phyloP scores from a whole-genome alignment of 2,329 filamentous ascomycete genomes.

The Trichoderma breve region DNA sequence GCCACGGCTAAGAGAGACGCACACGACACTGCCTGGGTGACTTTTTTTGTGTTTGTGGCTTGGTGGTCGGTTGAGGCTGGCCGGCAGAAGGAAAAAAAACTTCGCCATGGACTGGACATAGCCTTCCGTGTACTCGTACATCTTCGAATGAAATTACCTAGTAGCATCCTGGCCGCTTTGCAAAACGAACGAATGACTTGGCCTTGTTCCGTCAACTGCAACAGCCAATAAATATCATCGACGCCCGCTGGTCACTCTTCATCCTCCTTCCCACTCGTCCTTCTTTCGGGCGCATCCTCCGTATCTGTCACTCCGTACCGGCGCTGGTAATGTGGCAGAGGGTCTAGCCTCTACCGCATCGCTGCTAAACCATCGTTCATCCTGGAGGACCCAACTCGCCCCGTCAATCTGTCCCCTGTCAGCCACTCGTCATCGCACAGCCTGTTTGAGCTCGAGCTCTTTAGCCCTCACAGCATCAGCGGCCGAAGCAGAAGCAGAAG shows the following conservation, averaged over 20 bases:
- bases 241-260: neutral
- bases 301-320: neutral
- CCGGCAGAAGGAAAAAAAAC: neutral
- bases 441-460: constrained; percentile 22
- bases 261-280: neutral
- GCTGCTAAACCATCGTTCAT: constrained; percentile 42
- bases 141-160: neutral
- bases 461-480: constrained; percentile 1
- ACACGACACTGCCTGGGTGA: constrained; percentile 18
- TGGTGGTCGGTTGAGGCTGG: neutral
- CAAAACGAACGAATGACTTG: neutral
- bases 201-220: neutral
- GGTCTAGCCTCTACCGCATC: constrained; percentile 55
- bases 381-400: constrained; percentile 55
- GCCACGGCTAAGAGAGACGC: constrained; percentile 10
- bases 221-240: neutral
- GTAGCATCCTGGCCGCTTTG: neutral
- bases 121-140: neutral
- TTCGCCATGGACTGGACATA: neutral
- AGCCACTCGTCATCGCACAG: constrained; percentile 22
- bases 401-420: constrained; percentile 27
- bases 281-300: constrained; percentile 31
- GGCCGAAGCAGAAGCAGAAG: neutral
- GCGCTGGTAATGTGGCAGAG: constrained; percentile 49
- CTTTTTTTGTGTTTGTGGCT: neutral